These are phyloP conservation scores for Penicillium sp. DNA, from an alignment of 2,329 filamentous ascomycete genomes.

Conservation along the genomic window DNA sequence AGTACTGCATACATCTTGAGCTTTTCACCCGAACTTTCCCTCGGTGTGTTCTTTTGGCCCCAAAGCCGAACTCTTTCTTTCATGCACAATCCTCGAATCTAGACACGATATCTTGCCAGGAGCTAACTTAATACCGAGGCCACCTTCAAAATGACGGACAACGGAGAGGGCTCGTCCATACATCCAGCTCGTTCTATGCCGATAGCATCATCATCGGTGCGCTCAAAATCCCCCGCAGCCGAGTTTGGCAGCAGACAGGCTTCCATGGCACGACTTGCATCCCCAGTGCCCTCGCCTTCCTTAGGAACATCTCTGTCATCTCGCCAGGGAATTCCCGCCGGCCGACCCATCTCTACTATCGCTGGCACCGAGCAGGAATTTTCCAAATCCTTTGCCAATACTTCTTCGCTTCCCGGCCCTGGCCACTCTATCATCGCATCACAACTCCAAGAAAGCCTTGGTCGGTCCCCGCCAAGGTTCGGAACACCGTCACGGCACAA, in stretches of 20 bases:
- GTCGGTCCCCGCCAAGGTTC: slow-evolving; percentile 45
- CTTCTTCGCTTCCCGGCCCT: slow-evolving; percentile 65
- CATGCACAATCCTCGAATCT: slow-evolving; percentile 2
- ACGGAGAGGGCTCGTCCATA: slow-evolving; percentile 37
- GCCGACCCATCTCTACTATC: slow-evolving; percentile 32
- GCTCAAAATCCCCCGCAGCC: slow-evolving; percentile 37
- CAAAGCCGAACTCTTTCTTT: not conserved
- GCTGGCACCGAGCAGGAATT: slow-evolving; percentile 57
- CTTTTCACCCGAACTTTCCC: slow-evolving; percentile 4
- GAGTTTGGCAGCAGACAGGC: slow-evolving; percentile 49
- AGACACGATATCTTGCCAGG: not conserved
- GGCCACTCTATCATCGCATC: slow-evolving; percentile 84
- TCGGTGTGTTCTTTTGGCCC: not conserved
- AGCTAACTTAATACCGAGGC: slow-evolving; percentile 10
- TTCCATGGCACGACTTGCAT: slow-evolving; percentile 54
- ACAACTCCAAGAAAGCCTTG: slow-evolving; percentile 72
- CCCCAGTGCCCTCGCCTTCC: slow-evolving; percentile 51
- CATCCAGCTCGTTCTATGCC: slow-evolving; percentile 32
- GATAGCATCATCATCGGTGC: slow-evolving; percentile 32
- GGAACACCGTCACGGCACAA: slow-evolving; percentile 51
- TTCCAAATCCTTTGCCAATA: slow-evolving; percentile 53
- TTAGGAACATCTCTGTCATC: slow-evolving; percentile 30
- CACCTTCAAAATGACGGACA: slow-evolving; percentile 32
- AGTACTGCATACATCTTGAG: not conserved
- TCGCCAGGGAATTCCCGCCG: slow-evolving; percentile 42